Percentiles rank a stretch among this genome's conserved stretches.
Conservation (phyloP, 768 basidiomycete species). For the Austroboletus festivus region DNA sequence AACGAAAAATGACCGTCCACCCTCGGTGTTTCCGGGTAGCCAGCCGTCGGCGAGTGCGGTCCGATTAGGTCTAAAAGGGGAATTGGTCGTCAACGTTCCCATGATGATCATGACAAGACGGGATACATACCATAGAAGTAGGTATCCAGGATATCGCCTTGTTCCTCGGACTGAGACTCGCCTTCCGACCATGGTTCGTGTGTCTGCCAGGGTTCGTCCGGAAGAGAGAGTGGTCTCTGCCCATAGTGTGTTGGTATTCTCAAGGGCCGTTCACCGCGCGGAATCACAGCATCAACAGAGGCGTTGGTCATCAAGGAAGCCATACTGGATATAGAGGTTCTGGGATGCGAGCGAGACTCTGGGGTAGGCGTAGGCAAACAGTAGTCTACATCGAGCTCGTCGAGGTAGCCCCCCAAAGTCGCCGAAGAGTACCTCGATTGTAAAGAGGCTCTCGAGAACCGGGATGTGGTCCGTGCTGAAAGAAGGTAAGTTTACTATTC, state of each 20-base stretch:
- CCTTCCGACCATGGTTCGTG: constrained; percentile 23
- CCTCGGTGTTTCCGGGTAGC: constrained; percentile 22
- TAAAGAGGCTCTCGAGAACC: constrained; percentile 27
- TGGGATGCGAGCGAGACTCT: constrained; percentile 16
- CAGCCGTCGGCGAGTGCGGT: constrained; percentile 10
- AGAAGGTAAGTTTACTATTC: not conserved
- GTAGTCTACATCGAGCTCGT: constrained; percentile 31
- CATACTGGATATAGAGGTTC: constrained; percentile 51
- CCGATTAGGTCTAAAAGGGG: constrained; percentile 23
- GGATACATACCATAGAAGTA: constrained; percentile 38
- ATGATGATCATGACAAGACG: not conserved
- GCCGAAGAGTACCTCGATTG: constrained; percentile 32
- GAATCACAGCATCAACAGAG: constrained; percentile 58
- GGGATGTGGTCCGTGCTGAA: constrained; percentile 18
- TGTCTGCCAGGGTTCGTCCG: constrained; percentile 17
- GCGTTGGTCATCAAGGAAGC: constrained; percentile 55
- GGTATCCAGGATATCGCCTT: constrained; percentile 40
- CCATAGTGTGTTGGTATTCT: constrained; percentile 8
- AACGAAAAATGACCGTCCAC: constrained; percentile 12
- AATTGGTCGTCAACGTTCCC: not conserved
- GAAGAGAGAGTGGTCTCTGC: constrained; percentile 14
- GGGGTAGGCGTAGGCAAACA: constrained; percentile 22
- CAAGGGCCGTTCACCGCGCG: constrained; percentile 29
- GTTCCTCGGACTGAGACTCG: constrained; percentile 23
- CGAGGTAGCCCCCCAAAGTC: constrained; percentile 27